phyloP scores from a whole-genome alignment of 768 basidiomycete genomes.

The Mycena vitilis region DNA sequence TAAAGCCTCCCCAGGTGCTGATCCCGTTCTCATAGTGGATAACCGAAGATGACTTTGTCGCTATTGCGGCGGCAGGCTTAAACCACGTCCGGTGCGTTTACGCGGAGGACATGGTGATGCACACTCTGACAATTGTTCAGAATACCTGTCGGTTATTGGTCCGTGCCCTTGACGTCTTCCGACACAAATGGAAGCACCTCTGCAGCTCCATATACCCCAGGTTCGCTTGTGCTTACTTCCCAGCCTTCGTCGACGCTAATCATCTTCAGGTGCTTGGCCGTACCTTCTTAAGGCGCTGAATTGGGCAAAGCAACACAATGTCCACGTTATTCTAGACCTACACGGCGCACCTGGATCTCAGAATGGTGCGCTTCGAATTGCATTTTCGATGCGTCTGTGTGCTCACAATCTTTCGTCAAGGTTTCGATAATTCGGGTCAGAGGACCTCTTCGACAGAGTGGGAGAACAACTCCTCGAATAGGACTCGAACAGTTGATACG shows the following conservation, averaged over 20 bases:
- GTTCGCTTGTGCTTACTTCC: conserved; percentile 63
- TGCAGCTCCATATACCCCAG: conserved; percentile 45
- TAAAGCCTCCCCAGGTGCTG: not conserved
- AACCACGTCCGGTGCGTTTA: conserved; percentile 73
- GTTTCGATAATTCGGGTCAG: conserved; percentile 83
- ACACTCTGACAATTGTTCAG: conserved; percentile 46
- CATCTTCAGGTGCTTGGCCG: conserved; percentile 69
- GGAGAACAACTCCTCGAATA: conserved; percentile 62
- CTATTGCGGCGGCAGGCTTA: conserved; percentile 73
- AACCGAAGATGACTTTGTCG: conserved; percentile 75
- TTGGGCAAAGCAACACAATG: conserved; percentile 70
- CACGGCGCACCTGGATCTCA: conserved; percentile 77
- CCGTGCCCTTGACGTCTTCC: conserved; percentile 71
- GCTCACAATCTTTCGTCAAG: conserved; percentile 39
- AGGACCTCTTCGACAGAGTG: conserved; percentile 66
- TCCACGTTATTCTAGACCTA: conserved; percentile 81
- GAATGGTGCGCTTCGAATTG: conserved; percentile 39
- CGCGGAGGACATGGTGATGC: not conserved
- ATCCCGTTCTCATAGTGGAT: conserved; percentile 56
- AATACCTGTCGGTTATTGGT: conserved; percentile 83
- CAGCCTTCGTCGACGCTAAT: not conserved
- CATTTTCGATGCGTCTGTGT: not conserved
- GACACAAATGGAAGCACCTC: conserved; percentile 57
- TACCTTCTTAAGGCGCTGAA: conserved; percentile 72
- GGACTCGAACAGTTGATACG: conserved; percentile 67